phyloP scores from a whole-genome alignment of 768 basidiomycete genomes.

The Lyophyllum decastes region DNA sequence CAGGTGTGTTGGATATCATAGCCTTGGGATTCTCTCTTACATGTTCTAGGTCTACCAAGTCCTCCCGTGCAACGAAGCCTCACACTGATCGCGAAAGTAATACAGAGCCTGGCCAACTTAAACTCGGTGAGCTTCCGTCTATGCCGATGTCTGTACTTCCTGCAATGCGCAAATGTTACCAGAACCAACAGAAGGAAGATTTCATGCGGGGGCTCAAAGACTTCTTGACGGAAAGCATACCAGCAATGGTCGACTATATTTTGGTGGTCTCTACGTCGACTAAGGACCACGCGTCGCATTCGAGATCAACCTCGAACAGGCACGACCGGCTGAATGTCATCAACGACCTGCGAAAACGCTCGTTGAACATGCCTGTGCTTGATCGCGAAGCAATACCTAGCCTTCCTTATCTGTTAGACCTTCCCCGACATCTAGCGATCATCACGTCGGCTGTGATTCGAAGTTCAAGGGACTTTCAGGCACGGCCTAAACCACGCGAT shows the following conservation, averaged over 20 bases:
- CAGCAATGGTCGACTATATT: conserved; percentile 82
- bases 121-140: conserved; percentile 43
- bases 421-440: conserved; percentile 76
- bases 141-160: background rate
- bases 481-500: conserved; percentile 31
- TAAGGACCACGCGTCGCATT: conserved; percentile 28
- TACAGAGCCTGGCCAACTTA: conserved; percentile 87
- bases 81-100: conserved; percentile 84
- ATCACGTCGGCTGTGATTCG: conserved; percentile 79
- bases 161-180: background rate
- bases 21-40: background rate
- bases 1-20: conserved; percentile 50
- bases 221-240: conserved; percentile 64
- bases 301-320: conserved; percentile 34
- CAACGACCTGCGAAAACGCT: conserved; percentile 59
- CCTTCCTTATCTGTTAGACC: conserved; percentile 74
- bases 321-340: conserved; percentile 56
- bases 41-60: conserved; percentile 59
- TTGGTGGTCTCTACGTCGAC: conserved; percentile 64
- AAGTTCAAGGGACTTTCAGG: conserved; percentile 46
- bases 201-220: conserved; percentile 78
- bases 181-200: conserved; percentile 76
- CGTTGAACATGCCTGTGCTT: conserved; percentile 53
- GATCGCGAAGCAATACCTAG: conserved; percentile 71
- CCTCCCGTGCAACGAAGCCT: conserved; percentile 74